Base-by-base conservation (phyloP, 2,329 filamentous ascomycete species). In the Pyricularia pennisetigena region DNA sequence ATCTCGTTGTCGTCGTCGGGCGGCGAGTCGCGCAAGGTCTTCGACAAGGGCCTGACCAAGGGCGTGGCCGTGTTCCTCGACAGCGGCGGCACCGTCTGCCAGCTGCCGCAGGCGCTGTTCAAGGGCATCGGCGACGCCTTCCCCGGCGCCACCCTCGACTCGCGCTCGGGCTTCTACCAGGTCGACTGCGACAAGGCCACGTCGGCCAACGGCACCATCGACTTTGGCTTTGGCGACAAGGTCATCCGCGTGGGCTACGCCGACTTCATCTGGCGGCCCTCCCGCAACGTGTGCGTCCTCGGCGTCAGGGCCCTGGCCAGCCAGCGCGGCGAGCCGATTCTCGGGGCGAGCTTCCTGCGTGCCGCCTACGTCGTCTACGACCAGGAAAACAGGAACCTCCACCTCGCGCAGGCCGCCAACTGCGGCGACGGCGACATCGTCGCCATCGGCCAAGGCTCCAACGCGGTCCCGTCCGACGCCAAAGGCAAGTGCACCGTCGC, bases 21-120 rank as follows among this genome's bases (percentile, higher is more conserved):
- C 59, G 75, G 79, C 68, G 68, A 79, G 68, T 63, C 66, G 66
- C 78, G 72, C 67, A 75, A 74, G 54, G 71, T 72, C 29, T 75
- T 78, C 57, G 75, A 74, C 57, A 69, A 67, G 12, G 62, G 65
- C 9, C 69, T 68, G 29, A 72, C 70, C 8, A 78, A 78, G 57
- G 76, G 81, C 20, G 71, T 81, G 9, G 76, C 81, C 30, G 82
- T 85, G 32, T 82, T 88, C 66, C 81, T 91, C 29, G 88, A 91
- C 76, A 88, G 86, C 16, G 90, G 90, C 68, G 89, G 86, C 70
- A 90, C 86, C 61, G 79, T 91, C 68, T 89, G 85, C 75, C 86
- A 89, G 70, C 82, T 93, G 2, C 90, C 90, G 2, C 78, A 85
- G 69, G 74, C 79, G 35, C 76, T 90, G 69, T 83, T 86, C 69